Conservation (phyloP, 1,139 yeast genomes). For the Barnettozyma hawaiiensis region DNA sequence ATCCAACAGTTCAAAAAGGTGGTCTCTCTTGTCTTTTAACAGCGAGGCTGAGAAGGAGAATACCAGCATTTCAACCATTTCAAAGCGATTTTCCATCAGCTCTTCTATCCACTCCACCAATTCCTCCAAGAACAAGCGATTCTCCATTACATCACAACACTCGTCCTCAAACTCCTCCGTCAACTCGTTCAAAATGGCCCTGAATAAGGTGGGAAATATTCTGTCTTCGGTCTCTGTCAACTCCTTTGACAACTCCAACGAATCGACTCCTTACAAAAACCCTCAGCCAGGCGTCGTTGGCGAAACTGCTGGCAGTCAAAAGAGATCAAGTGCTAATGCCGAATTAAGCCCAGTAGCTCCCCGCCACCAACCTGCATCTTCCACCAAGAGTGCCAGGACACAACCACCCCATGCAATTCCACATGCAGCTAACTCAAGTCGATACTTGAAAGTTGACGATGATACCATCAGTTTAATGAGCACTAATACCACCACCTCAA, state of each 20-base stretch:
- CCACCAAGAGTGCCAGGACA: slow-evolving; percentile 3
- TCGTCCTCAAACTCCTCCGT: slow-evolving; percentile 16
- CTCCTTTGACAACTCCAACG: slow-evolving; percentile 20
- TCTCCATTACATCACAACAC: slow-evolving; percentile 14
- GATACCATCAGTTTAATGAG: slow-evolving; percentile 20
- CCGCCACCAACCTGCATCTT: slow-evolving; percentile 5
- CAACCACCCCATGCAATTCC: slow-evolving; percentile 1
- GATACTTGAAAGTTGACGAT: slow-evolving; percentile 8
- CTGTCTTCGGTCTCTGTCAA: slow-evolving; percentile 24
- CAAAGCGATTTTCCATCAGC: slow-evolving; percentile 22
- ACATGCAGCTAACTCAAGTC: background rate
- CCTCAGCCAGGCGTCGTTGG: slow-evolving; percentile 24
- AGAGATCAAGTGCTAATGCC: slow-evolving; percentile 11
- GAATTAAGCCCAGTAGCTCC: slow-evolving; percentile 4
- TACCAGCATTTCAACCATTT: slow-evolving; percentile 8
- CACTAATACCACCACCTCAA: slow-evolving; percentile 14
- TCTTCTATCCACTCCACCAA: slow-evolving; percentile 19
- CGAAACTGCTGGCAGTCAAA: slow-evolving; percentile 6
- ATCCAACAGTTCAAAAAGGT: slow-evolving; percentile 24
- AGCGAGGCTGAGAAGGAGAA: slow-evolving; percentile 18
- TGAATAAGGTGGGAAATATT: slow-evolving; percentile 27
- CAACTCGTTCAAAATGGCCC: slow-evolving; percentile 24
- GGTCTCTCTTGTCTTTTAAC: slow-evolving; percentile 24
- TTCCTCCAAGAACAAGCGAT: slow-evolving; percentile 15
- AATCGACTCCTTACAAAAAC: slow-evolving; percentile 21